Evolutionary conservation across 1,139 yeast species (phyloP).

Genomic region (Candida buenavistaensis): DNA sequence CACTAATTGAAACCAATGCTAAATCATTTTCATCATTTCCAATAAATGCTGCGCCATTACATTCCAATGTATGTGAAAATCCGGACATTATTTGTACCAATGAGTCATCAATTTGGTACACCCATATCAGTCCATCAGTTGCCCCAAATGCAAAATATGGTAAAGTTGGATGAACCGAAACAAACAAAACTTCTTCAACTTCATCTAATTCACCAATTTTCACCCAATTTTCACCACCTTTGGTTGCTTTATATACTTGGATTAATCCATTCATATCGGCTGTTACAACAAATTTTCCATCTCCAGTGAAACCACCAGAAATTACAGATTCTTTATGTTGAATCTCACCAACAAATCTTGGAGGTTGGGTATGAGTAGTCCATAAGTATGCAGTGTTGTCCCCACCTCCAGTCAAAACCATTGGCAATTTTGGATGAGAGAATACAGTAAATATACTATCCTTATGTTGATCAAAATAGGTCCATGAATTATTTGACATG

Average conservation of each 20-base stretch:
- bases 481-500: slow-evolving; percentile 82
- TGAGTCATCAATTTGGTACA: slow-evolving; percentile 67
- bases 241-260: slow-evolving; percentile 66
- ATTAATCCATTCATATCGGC: slow-evolving; percentile 95
- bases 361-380: slow-evolving; percentile 87
- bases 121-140: slow-evolving; percentile 93
- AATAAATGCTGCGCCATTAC: slow-evolving; percentile 76
- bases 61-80: slow-evolving; percentile 74
- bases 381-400: slow-evolving; percentile 87
- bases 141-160: slow-evolving; percentile 94
- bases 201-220: slow-evolving; percentile 73
- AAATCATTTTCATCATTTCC: slow-evolving; percentile 62
- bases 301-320: slow-evolving; percentile 77
- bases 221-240: slow-evolving; percentile 83
- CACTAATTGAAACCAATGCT: slow-evolving; percentile 74
- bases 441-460: slow-evolving; percentile 82
- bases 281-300: slow-evolving; percentile 78
- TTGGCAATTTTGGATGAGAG: slow-evolving; percentile 77
- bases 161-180: slow-evolving; percentile 69
- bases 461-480: slow-evolving; percentile 84
- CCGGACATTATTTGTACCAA: slow-evolving; percentile 77
- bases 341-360: slow-evolving; percentile 72
- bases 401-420: slow-evolving; percentile 83
- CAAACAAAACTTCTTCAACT: slow-evolving; percentile 78
- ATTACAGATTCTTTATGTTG: slow-evolving; percentile 84